Percentiles rank a stretch among this genome's conserved stretches.
These are phyloP conservation scores for Botrytis sinoallii DNA, from an alignment of 2,329 filamentous ascomycete genomes.

Conservation along the genomic window DNA sequence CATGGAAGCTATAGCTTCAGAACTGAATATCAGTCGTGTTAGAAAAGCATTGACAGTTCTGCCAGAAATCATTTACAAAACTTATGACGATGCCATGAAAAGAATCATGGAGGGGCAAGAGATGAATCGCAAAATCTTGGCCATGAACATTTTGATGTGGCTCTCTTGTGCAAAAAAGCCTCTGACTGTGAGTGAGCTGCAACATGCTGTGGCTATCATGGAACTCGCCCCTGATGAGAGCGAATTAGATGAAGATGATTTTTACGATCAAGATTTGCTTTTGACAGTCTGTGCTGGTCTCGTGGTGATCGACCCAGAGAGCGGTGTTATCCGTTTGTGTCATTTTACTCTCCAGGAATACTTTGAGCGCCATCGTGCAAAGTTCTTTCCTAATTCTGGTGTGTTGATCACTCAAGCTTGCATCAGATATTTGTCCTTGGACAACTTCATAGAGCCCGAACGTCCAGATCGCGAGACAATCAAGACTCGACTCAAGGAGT, in stretches of 20 bases:
- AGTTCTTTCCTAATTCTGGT: conserved; percentile 20
- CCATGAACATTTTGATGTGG: conserved; percentile 36
- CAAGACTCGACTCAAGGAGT: conserved; percentile 20
- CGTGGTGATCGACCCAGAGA: conserved; percentile 32
- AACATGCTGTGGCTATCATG: conserved; percentile 44
- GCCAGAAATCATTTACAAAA: conserved; percentile 16
- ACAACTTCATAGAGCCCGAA: conserved; percentile 27
- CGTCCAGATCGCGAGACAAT: background rate
- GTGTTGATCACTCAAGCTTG: conserved; percentile 24
- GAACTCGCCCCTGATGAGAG: conserved; percentile 34
- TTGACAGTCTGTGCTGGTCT: conserved; percentile 31
- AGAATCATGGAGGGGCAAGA: conserved; percentile 32
- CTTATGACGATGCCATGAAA: conserved; percentile 44
- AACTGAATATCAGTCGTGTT: conserved; percentile 34
- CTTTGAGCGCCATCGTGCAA: conserved; percentile 21
- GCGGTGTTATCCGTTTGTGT: conserved; percentile 29
- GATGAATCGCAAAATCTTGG: conserved; percentile 10
- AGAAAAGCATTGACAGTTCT: conserved; percentile 34
- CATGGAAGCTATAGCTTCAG: conserved; percentile 36
- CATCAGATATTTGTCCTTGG: conserved; percentile 32
- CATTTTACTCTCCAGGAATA: conserved; percentile 36
- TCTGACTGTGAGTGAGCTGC: conserved; percentile 40
- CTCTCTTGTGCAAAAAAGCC: conserved; percentile 40
- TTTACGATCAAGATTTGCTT: conserved; percentile 21
- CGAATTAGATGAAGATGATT: conserved; percentile 28